These are phyloP conservation scores for Tuber aestivum DNA, from an alignment of 495 filamentous ascomycete species.

Conservation along the genomic window DNA sequence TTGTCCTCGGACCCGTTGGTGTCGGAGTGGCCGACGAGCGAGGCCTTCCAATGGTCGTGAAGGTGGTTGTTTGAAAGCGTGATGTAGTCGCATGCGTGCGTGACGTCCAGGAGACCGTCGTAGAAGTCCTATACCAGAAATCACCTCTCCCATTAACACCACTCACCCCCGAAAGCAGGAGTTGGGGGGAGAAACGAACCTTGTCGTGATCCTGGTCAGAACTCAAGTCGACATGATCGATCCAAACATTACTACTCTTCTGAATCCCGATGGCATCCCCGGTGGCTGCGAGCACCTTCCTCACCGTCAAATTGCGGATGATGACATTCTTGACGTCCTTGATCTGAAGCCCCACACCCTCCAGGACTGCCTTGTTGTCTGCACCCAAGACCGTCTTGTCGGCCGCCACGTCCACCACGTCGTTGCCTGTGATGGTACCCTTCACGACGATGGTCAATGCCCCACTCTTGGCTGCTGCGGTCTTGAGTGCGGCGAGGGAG, in stretches of 20 bases:
- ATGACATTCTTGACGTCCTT: slow-evolving; percentile 54
- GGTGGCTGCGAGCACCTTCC: slow-evolving; percentile 54
- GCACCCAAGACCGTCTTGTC: slow-evolving; percentile 55
- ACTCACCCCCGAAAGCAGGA: not conserved
- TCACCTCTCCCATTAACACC: not conserved
- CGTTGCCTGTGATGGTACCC: slow-evolving; percentile 48
- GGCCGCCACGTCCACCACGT: slow-evolving; percentile 50
- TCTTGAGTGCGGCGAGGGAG: slow-evolving; percentile 51
- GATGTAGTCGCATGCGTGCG: slow-evolving; percentile 51
- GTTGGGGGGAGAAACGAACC: not conserved
- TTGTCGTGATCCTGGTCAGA: slow-evolving; percentile 53
- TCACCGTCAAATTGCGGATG: slow-evolving; percentile 57
- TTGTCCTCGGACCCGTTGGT: slow-evolving; percentile 46
- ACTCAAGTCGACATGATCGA: slow-evolving; percentile 60
- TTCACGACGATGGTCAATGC: slow-evolving; percentile 49
- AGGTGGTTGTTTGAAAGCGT: slow-evolving; percentile 48
- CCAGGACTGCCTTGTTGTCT: slow-evolving; percentile 42
- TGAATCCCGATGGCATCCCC: slow-evolving; percentile 59
- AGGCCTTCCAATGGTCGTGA: slow-evolving; percentile 61
- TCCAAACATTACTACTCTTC: slow-evolving; percentile 57
- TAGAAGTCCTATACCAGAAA: slow-evolving; percentile 53
- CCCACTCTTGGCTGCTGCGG: slow-evolving; percentile 47
- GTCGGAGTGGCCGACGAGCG: slow-evolving; percentile 57
- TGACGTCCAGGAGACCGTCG: slow-evolving; percentile 51
- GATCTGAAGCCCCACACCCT: slow-evolving; percentile 50